Conservation (phyloP, 73 alveolate genomes). For the Stentor coeruleus region DNA sequence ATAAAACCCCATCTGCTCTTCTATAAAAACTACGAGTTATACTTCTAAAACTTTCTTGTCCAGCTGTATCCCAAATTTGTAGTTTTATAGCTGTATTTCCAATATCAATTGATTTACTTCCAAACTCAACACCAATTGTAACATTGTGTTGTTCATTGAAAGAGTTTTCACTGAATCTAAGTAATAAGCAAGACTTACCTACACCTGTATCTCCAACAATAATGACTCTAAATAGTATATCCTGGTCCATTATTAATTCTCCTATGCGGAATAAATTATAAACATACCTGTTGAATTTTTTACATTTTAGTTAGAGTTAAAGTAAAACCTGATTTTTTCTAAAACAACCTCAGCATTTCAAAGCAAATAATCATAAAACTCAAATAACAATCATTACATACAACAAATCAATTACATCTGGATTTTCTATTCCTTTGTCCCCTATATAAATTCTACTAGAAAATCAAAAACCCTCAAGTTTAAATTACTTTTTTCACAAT, state of each 20-base stretch:
- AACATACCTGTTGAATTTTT: no score
- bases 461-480: no score
- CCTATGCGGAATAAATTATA: no score
- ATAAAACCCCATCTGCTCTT: slow-evolving; percentile 88
- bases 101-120: slow-evolving; percentile 42
- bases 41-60: slow-evolving; percentile 88
- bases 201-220: slow-evolving; percentile 68
- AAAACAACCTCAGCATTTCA: neutral
- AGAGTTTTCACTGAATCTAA: slow-evolving; percentile 45
- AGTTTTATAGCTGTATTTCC: slow-evolving; percentile 46
- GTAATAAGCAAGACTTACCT: slow-evolving; percentile 66
- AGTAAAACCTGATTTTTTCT: no score
- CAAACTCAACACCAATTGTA: slow-evolving; percentile 77
- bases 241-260: no score
- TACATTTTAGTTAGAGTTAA: no score
- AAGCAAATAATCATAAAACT: no score
- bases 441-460: no score
- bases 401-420: no score
- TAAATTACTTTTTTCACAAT: no score
- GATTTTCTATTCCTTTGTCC: no score
- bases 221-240: slow-evolving; percentile 43
- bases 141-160: slow-evolving; percentile 66
- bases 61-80: slow-evolving; percentile 91
- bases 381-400: no score
- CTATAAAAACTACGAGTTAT: slow-evolving; percentile 89